Evolutionary conservation across 495 filamentous ascomycete species (phyloP).

Genomic region (Durotheca rogersii): DNA sequence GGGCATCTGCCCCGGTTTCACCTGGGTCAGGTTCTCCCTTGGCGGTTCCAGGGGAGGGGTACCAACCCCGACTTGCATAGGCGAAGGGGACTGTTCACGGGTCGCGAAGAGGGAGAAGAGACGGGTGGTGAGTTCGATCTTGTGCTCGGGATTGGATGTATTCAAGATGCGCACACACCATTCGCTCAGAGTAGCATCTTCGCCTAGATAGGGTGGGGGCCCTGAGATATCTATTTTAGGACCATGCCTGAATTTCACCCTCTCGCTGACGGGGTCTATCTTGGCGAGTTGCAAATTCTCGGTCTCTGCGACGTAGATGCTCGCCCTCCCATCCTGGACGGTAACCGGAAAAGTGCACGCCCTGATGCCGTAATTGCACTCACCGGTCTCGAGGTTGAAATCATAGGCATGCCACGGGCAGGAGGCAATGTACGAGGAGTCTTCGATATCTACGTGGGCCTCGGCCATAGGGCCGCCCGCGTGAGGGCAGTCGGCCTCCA

Average conservation of each 20-base stretch:
- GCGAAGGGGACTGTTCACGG: slow-evolving; percentile 42
- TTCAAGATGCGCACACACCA: slow-evolving; percentile 55
- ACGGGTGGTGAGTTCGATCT: slow-evolving; percentile 54
- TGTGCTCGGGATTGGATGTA: slow-evolving; percentile 53
- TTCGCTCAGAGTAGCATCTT: slow-evolving; percentile 51
- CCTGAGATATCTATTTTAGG: slow-evolving; percentile 24
- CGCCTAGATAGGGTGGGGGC: slow-evolving; percentile 40
- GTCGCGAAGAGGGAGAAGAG: slow-evolving; percentile 48
- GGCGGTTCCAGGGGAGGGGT: slow-evolving; percentile 48
- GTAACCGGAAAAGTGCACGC: slow-evolving; percentile 54
- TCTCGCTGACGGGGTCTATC: slow-evolving; percentile 52
- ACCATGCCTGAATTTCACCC: slow-evolving; percentile 50
- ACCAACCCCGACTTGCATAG: slow-evolving; percentile 50
- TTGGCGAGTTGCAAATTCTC: slow-evolving; percentile 36
- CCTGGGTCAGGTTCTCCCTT: slow-evolving; percentile 45
- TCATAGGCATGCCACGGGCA: slow-evolving; percentile 60
- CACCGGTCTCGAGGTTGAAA: slow-evolving; percentile 58
- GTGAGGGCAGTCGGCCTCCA: slow-evolving; percentile 57
- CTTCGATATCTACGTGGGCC: slow-evolving; percentile 54
- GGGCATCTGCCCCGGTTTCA: slow-evolving; percentile 48
- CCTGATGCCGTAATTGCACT: slow-evolving; percentile 56
- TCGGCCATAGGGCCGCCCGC: slow-evolving; percentile 55
- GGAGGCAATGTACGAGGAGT: slow-evolving; percentile 55
- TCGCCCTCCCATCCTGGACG: slow-evolving; percentile 41
- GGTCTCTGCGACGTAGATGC: slow-evolving; percentile 36